Evolutionary conservation across 2,329 filamentous ascomycete genomes (phyloP).

Genomic region (Lachnellula cervina): DNA sequence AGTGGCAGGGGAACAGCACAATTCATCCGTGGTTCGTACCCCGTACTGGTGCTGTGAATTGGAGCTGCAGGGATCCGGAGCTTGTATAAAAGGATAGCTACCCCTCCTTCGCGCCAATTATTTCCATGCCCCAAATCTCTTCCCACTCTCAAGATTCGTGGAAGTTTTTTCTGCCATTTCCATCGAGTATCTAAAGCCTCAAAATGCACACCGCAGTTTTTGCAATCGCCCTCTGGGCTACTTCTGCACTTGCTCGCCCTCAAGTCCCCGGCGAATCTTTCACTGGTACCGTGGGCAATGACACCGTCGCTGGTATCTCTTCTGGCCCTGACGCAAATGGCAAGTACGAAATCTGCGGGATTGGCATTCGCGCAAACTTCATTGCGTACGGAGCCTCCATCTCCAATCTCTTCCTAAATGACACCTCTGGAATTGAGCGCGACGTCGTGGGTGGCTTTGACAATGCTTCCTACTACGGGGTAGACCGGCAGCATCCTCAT

Average conservation of each 20-base stretch:
- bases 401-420: slow-evolving; percentile 65
- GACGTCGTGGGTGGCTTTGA: slow-evolving; percentile 73
- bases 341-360: slow-evolving; percentile 68
- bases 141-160: background rate
- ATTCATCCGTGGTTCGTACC: background rate
- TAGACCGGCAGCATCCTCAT: slow-evolving; percentile 63
- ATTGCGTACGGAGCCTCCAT: slow-evolving; percentile 72
- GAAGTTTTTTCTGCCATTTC: background rate
- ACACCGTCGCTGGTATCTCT: slow-evolving; percentile 19
- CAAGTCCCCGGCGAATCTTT: slow-evolving; percentile 19
- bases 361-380: slow-evolving; percentile 63
- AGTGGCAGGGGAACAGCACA: background rate
- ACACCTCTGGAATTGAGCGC: slow-evolving; percentile 61
- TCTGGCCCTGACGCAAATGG: slow-evolving; percentile 49
- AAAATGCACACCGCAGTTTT: slow-evolving; percentile 19
- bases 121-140: background rate
- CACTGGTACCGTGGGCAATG: slow-evolving; percentile 25
- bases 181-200: slow-evolving; percentile 3
- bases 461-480: slow-evolving; percentile 65
- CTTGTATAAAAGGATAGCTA: slow-evolving; percentile 17
- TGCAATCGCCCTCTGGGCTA: slow-evolving; percentile 10
- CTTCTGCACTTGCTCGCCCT: slow-evolving; percentile 7
- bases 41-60: background rate
- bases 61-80: background rate
- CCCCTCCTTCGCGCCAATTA: slow-evolving; percentile 6